These are phyloP conservation scores for Fusarium protoensiforme DNA, from an alignment of 2,329 filamentous ascomycete species.

Conservation along the genomic window DNA sequence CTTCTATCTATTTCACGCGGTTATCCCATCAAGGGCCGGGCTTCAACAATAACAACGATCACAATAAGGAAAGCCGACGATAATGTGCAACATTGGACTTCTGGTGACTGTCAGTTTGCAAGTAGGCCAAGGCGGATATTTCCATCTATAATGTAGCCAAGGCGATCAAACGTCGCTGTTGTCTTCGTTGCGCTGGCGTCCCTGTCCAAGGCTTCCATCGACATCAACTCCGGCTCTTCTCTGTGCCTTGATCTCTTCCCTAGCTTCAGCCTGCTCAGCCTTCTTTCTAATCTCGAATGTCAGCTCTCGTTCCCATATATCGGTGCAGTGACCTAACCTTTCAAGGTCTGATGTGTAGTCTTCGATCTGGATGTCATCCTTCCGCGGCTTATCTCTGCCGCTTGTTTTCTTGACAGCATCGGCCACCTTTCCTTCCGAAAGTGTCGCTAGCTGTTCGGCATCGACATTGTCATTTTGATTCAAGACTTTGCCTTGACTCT, in stretches of 20 bases:
- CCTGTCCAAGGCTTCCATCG: constrained; percentile 31
- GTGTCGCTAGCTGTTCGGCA: constrained; percentile 33
- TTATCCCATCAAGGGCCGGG: too few relatives aligned
- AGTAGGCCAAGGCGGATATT: too few relatives aligned
- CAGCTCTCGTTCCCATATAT: background rate
- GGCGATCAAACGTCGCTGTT: constrained; percentile 15
- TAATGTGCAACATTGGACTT: too few relatives aligned
- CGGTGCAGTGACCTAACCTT: constrained; percentile 1
- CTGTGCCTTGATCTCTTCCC: constrained; percentile 30
- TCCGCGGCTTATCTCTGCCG: constrained; percentile 26
- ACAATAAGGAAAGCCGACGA: too few relatives aligned
- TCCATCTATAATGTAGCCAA: too few relatives aligned
- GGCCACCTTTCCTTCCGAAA: constrained; percentile 37
- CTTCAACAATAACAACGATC: too few relatives aligned
- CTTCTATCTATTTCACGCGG: too few relatives aligned
- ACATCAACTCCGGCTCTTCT: constrained; percentile 32
- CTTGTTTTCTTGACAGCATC: constrained; percentile 28
- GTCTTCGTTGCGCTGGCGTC: constrained; percentile 25
- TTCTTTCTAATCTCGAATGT: constrained; percentile 26
- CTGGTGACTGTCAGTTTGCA: too few relatives aligned
- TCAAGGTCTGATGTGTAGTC: constrained; percentile 33
- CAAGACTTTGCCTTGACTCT: background rate
- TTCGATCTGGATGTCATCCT: constrained; percentile 32
- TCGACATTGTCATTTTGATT: constrained; percentile 34
- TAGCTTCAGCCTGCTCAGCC: constrained; percentile 31